Conservation (phyloP, 345 rosid species). For the Angophora floribunda region DNA sequence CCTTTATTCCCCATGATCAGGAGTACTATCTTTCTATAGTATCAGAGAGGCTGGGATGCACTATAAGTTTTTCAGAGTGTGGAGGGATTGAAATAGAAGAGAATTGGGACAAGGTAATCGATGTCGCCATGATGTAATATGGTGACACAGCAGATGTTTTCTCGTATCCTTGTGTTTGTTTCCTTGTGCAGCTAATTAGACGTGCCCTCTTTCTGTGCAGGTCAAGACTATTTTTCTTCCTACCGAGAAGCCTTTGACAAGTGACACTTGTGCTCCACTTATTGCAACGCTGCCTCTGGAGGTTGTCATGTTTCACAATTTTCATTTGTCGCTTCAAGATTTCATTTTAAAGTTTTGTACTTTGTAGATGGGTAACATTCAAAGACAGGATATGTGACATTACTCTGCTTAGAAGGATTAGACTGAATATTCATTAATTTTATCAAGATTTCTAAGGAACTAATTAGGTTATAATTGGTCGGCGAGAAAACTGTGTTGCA, state of each 20-base stretch:
- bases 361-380: not conserved
- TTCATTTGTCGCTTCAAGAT: not conserved
- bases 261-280: conserved; percentile 78
- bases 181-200: not conserved
- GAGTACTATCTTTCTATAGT: conserved; percentile 81
- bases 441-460: not conserved
- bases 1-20: conserved; percentile 82
- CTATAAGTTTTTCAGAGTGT: conserved; percentile 88
- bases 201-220: conserved; percentile 17
- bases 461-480: not conserved
- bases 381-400: not conserved
- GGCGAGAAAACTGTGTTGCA: not conserved
- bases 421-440: not conserved
- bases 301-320: conserved; percentile 25
- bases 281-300: conserved; percentile 96
- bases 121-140: not conserved
- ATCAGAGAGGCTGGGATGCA: conserved; percentile 89
- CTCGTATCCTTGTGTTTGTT: not conserved
- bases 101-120: conserved; percentile 87
- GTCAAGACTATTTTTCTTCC: conserved; percentile 80
- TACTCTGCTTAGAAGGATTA: not conserved
- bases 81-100: conserved; percentile 99
- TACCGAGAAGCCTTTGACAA: conserved; percentile 57
- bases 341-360: not conserved
- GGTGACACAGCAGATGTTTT: not conserved